Evolutionary conservation across 441 rosid species (phyloP), one percentile per base, ranked within the genome.

Genomic region (Biscutella laevigata): DNA sequence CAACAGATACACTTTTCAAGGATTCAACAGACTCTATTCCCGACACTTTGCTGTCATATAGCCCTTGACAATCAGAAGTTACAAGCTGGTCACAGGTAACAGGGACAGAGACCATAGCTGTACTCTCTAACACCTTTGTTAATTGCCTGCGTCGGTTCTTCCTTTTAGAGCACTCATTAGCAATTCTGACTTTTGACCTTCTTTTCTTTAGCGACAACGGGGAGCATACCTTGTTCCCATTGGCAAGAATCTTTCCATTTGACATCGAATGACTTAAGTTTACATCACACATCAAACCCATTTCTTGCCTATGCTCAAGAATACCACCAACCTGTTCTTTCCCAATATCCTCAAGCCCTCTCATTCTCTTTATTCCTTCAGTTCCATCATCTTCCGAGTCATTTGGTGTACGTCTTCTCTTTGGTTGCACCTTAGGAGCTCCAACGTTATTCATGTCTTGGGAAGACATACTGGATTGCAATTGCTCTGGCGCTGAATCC

Each of bases 301-400:
- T 51, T 43, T 72, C 81, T 63, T 68, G 77, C 41, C 58, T 74
- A 19, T 13, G 53, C 62, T 73, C 77, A 2, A 21, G 57, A 46
- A 58, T 28, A 28, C 59, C 71, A 35, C 71, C 72, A 19, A 51
- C 60, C 28, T 57, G 79, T 26, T 34, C 77, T 62, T 66, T 82
- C 16, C 86, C 97, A 45, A 88, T 76, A 76, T 94, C 97, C 74
- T 77, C 90, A 56, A 86, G 95, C 45, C 99, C 99, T 80, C 89
- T 86, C 99, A 94, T 94, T 0, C 99, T 86, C 81, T 86, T 88
- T 59, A 65, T 77, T 57, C 95, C 86, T 75, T 80, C 97, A 41
- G 74, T 79, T 44, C 98, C 98, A 75, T 92, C 98, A 71, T 92
- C 99, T 74, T 86, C 97, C 0, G 95, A 94, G 71, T 88, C 97